phyloP scores from a whole-genome alignment of 75 land plant species.

The Selaginella moellendorffii region DNA sequence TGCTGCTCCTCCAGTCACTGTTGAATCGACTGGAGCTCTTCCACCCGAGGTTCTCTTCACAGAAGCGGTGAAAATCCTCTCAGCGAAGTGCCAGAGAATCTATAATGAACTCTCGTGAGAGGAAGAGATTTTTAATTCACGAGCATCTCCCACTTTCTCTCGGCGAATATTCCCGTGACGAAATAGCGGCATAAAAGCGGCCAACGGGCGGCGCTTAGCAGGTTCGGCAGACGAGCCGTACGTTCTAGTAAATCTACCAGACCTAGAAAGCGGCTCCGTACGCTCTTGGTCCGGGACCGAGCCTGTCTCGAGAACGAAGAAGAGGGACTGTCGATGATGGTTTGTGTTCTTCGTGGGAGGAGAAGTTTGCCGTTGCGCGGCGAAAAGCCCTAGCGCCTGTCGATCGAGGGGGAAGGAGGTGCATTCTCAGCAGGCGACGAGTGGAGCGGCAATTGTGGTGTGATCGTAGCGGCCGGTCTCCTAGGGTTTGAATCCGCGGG shows the following conservation, averaged over 20 bases:
- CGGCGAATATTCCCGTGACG: too few relatives aligned
- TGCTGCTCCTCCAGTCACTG: constrained; percentile 38
- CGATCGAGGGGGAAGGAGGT: too few relatives aligned
- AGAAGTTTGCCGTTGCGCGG: too few relatives aligned
- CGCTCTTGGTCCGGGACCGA: neutral
- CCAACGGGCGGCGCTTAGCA: neutral
- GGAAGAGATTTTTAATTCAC: too few relatives aligned
- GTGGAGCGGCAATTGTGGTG: too few relatives aligned
- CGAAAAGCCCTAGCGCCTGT: too few relatives aligned
- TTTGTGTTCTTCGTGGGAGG: too few relatives aligned
- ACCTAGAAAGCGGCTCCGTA: too few relatives aligned
- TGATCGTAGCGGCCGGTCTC: too few relatives aligned
- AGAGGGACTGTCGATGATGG: neutral
- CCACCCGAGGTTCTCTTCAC: constrained; percentile 69
- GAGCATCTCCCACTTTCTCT: too few relatives aligned
- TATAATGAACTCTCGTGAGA: constrained; percentile 48
- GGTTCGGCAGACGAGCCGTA: neutral
- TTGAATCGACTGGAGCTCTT: constrained; percentile 73
- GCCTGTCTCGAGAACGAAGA: neutral
- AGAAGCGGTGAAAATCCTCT: constrained; percentile 76
- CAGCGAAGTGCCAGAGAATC: constrained; percentile 68
- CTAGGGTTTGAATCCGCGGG: too few relatives aligned
- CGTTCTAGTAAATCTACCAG: neutral
- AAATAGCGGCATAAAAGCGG: neutral
- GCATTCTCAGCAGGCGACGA: too few relatives aligned